Conservation (phyloP, 371 early-diverging fungal species). For the Globomyces sp. region DNA sequence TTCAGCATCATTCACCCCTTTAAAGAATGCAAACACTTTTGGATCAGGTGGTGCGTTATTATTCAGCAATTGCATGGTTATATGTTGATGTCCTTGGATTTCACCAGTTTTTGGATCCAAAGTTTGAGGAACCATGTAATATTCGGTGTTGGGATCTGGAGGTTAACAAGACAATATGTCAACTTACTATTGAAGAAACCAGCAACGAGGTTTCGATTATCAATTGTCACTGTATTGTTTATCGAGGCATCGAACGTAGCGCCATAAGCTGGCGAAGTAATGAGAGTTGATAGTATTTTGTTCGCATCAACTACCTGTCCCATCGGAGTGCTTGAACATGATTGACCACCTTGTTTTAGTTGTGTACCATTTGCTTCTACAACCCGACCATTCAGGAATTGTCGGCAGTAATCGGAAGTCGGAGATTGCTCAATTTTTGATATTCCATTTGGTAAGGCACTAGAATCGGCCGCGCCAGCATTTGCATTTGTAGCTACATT, state of each 20-base stretch:
- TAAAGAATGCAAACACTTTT: constrained; percentile 26
- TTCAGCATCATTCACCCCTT: constrained; percentile 27
- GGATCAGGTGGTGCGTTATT: constrained; percentile 14
- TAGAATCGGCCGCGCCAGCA: constrained; percentile 6
- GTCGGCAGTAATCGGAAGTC: constrained; percentile 3
- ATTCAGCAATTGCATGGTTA: constrained; percentile 21
- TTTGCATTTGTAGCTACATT: not conserved
- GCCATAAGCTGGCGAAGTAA: constrained; percentile 18
- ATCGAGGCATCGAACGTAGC: constrained; percentile 7
- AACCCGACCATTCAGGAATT: constrained; percentile 1
- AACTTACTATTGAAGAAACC: constrained; percentile 24
- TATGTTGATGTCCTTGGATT: constrained; percentile 33
- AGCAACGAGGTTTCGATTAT: constrained; percentile 18
- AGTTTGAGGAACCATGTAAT: constrained; percentile 28
- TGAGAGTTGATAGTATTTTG: constrained; percentile 30
- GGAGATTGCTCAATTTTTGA: not conserved
- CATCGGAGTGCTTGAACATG: constrained; percentile 4
- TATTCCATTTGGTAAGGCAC: constrained; percentile 10
- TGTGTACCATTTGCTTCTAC: constrained; percentile 19
- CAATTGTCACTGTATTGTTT: constrained; percentile 17
- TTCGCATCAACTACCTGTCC: constrained; percentile 28
- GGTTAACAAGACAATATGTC: no score
- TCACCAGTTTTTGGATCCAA: constrained; percentile 17
- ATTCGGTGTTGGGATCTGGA: constrained; percentile 18
- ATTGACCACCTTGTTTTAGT: constrained; percentile 15